These are phyloP conservation scores for Drechslerella dactyloides DNA, from an alignment of 2,329 filamentous ascomycete genomes.

Conservation along the genomic window DNA sequence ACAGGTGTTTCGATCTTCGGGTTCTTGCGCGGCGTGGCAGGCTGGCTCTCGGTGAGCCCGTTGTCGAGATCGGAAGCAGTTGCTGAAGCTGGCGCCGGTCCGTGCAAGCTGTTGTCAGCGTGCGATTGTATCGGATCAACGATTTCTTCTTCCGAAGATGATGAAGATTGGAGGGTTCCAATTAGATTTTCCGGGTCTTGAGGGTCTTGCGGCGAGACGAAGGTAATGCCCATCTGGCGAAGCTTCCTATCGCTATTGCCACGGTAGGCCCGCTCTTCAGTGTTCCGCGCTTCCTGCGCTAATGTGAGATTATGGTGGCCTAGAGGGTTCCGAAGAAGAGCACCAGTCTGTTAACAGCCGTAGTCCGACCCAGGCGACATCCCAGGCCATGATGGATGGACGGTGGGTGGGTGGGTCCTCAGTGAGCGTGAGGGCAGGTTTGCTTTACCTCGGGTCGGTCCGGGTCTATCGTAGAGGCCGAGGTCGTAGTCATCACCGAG, in stretches of 20 bases:
- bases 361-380: background rate
- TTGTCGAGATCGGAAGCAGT: background rate
- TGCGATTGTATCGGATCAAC: background rate
- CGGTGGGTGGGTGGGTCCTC: background rate
- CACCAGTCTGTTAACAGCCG: slow-evolving; percentile 2
- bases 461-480: slow-evolving; percentile 9
- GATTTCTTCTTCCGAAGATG: background rate
- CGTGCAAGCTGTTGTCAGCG: background rate
- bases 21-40: background rate
- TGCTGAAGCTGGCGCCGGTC: background rate
- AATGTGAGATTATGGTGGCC: slow-evolving; percentile 57
- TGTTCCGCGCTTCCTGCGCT: slow-evolving; percentile 67
- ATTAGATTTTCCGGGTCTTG: background rate
- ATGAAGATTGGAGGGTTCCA: background rate
- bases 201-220: slow-evolving; percentile 27
- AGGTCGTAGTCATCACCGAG: slow-evolving; percentile 26
- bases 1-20: background rate
- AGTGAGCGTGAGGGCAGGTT: slow-evolving; percentile 2
- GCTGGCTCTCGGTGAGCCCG: background rate
- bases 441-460: slow-evolving; percentile 26
- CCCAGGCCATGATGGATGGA: background rate
- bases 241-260: slow-evolving; percentile 41
- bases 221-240: slow-evolving; percentile 28
- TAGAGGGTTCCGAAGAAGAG: slow-evolving; percentile 13
- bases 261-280: slow-evolving; percentile 58